These are phyloP conservation scores for Atkinsonella texensis DNA, from an alignment of 2,329 filamentous ascomycete species.

Conservation along the genomic window DNA sequence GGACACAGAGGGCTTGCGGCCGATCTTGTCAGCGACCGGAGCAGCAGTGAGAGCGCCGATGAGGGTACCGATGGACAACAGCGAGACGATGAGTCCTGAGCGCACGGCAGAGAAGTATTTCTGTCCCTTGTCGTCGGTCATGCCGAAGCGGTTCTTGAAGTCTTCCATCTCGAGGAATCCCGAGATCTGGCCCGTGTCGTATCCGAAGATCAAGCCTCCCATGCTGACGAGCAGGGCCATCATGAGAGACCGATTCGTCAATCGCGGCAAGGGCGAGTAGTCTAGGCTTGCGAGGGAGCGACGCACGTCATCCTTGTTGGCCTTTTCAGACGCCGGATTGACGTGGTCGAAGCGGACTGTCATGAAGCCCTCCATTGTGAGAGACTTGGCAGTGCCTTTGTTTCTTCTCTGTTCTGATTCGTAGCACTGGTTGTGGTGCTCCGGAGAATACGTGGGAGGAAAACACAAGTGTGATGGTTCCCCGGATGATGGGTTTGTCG, in stretches of 20 bases:
- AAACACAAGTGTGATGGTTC: too few relatives aligned
- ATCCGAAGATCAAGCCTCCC: conserved; percentile 33
- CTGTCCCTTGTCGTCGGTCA: conserved; percentile 24
- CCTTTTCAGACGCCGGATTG: conserved; percentile 27
- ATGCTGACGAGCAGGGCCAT: conserved; percentile 31
- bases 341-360: conserved; percentile 31
- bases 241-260: conserved; percentile 24
- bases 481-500: not conserved
- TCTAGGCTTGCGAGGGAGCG: conserved; percentile 27
- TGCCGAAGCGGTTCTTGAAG: conserved; percentile 39
- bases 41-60: conserved; percentile 48
- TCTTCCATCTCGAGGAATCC: conserved; percentile 48
- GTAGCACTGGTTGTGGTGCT: too few relatives aligned
- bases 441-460: too few relatives aligned
- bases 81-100: conserved; percentile 45
- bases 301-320: conserved; percentile 15
- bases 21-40: conserved; percentile 52
- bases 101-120: conserved; percentile 38
- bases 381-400: not conserved
- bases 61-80: conserved; percentile 48
- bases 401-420: too few relatives aligned
- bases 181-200: conserved; percentile 41
- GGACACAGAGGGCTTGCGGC: conserved; percentile 50
- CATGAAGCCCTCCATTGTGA: conserved; percentile 12
- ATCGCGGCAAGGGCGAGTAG: conserved; percentile 30